Evolutionary conservation across 177 flowering plant species (phyloP), one percentile per base, ranked within the genome.

Genomic region (Tripterygium wilfordii): DNA sequence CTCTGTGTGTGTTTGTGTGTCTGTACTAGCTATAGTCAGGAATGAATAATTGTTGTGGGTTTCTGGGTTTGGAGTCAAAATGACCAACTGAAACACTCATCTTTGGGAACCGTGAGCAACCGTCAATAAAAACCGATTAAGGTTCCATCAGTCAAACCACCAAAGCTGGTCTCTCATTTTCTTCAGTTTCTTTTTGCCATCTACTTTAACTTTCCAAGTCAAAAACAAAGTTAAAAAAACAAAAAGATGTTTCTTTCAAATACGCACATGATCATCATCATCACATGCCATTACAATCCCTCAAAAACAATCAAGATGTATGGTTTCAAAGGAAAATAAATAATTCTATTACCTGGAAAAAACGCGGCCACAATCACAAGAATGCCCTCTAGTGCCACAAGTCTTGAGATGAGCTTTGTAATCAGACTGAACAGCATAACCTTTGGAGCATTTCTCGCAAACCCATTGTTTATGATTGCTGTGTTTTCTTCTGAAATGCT

Each of bases 401-500:
- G 79, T 74, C 28, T 79, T 71, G 69, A 79, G 77, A 50, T 74
- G 79, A 22, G 79, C 79, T 35, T 71, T 74, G 41, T 59, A 74
- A 42, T 74, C 85, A 2, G 85, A 79, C 36, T 79, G 85, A 46
- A 79, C 85, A 2, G 85, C 85, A 16, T 79, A 79, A 7, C 67
- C 85, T 54, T 79, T 76, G 19, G 73, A 73, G 68, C 85, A 79
- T 32, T 68, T 73, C 24, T 73, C 64, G 43, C 85, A 79, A 18
- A 76, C 82, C 81, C 81, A 79, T 31, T 79, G 85, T 59, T 74
- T 76, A 53, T 68, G 75, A 42, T 62, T 70, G 54, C 81, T 76
- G 61, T 79, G 85, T 28, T 79, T 79, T 14, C 85, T 45, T 15
- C 85, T 47, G 61, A 70, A 79, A 28, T 79, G 85, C 43, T 79